These are phyloP conservation scores for Pseudogymnoascus sp. DNA, from an alignment of 2,329 filamentous ascomycete species.

Conservation along the genomic window DNA sequence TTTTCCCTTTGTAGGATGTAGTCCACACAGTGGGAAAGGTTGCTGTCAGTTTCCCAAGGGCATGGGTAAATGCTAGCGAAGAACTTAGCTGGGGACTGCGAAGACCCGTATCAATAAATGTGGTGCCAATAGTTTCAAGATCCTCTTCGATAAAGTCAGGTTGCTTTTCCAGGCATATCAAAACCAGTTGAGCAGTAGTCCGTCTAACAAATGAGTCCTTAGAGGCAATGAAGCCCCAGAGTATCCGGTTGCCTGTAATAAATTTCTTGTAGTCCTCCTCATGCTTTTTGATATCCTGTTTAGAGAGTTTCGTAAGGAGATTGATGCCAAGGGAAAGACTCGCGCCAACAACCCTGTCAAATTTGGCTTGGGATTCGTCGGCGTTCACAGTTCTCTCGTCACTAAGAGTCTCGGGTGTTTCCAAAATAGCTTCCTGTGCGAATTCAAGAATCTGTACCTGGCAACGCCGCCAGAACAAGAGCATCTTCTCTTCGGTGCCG, in stretches of 20 bases:
- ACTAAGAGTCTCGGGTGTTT: constrained; percentile 75
- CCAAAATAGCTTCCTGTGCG: constrained; percentile 70
- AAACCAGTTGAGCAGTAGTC: constrained; percentile 45
- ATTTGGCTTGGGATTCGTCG: constrained; percentile 82
- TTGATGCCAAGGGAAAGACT: constrained; percentile 49
- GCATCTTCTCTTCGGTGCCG: constrained; percentile 69
- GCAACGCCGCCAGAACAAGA: constrained; percentile 72
- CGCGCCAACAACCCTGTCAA: constrained; percentile 62
- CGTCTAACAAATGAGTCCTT: constrained; percentile 49
- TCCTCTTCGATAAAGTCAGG: constrained; percentile 42
- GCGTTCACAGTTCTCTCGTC: constrained; percentile 77
- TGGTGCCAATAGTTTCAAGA: constrained; percentile 44
- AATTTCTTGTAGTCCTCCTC: constrained; percentile 57
- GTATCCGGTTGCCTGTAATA: constrained; percentile 51
- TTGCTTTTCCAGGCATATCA: constrained; percentile 40
- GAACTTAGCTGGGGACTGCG: constrained; percentile 68
- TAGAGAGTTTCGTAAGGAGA: constrained; percentile 43
- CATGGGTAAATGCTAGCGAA: constrained; percentile 60
- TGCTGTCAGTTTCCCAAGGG: constrained; percentile 59
- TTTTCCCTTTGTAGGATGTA: constrained; percentile 46
- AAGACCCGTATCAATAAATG: constrained; percentile 66
- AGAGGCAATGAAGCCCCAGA: constrained; percentile 61
- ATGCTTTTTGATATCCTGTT: constrained; percentile 51
- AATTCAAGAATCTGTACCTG: constrained; percentile 76
- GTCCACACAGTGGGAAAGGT: constrained; percentile 68